phyloP scores from a whole-genome alignment of 805 yeast genomes.

The Teunomyces aglyptinius region DNA sequence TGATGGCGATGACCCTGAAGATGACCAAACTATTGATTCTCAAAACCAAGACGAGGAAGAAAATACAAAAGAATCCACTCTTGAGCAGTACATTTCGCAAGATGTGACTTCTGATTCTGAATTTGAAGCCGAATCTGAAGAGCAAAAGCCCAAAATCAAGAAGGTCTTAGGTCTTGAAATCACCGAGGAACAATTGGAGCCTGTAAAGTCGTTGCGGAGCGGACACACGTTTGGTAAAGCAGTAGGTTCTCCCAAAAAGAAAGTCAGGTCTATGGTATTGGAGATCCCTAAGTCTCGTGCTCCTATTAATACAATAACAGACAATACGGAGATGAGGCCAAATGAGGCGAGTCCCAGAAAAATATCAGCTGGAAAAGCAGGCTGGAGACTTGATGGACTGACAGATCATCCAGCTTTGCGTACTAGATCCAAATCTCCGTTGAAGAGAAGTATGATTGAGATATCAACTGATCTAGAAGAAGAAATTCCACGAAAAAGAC shows the following conservation, averaged over 20 bases:
- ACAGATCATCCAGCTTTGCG: constrained; percentile 28
- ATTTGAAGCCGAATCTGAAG: constrained; percentile 1
- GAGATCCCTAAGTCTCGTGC: constrained; percentile 5
- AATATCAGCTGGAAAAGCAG: constrained; percentile 4
- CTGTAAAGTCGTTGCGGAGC: constrained; percentile 23
- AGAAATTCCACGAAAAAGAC: constrained; percentile 8
- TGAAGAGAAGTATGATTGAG: constrained; percentile 24
- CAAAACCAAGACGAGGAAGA: not conserved
- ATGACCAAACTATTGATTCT: not conserved
- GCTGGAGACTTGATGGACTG: constrained; percentile 7
- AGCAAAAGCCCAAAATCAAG: constrained; percentile 7
- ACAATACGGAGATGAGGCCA: not conserved
- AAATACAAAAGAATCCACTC: not conserved
- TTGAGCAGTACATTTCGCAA: not conserved
- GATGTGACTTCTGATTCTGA: constrained; percentile 1
- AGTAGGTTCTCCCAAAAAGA: constrained; percentile 5
- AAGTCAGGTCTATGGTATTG: not conserved
- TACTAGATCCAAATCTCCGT: constrained; percentile 36
- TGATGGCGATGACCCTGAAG: too few relatives aligned
- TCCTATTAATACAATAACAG: not conserved
- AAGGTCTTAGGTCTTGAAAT: constrained; percentile 24
- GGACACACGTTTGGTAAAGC: constrained; percentile 19
- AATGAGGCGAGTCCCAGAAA: constrained; percentile 5
- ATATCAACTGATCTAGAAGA: constrained; percentile 12
- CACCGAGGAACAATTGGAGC: constrained; percentile 17